Conservation (phyloP, 768 basidiomycete species). For the Daedaleopsis sinensis region DNA sequence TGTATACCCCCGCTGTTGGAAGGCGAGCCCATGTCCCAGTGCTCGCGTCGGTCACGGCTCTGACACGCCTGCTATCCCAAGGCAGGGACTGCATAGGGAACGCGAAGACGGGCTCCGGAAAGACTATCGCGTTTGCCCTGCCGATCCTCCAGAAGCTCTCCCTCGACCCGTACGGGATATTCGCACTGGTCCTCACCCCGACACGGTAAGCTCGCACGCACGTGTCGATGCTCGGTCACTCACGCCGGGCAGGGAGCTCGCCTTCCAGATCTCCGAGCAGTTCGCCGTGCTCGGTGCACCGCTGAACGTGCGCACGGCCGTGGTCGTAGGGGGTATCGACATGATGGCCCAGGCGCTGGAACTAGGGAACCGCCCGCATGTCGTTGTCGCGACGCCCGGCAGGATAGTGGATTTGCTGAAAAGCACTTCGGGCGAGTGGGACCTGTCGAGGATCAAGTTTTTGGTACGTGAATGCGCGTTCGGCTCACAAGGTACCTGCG, state of each 20-base stretch:
- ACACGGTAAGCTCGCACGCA: slow-evolving; percentile 67
- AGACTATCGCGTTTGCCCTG: slow-evolving; percentile 95
- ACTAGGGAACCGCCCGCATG: slow-evolving; percentile 82
- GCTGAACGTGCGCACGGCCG: slow-evolving; percentile 80
- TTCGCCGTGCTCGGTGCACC: slow-evolving; percentile 88
- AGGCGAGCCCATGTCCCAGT: slow-evolving; percentile 49
- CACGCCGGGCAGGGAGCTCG: slow-evolving; percentile 72
- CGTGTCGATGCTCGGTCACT: background rate
- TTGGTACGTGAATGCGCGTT: slow-evolving; percentile 52
- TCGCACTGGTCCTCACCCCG: slow-evolving; percentile 90
- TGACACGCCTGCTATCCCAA: slow-evolving; percentile 36
- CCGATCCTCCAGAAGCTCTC: slow-evolving; percentile 91
- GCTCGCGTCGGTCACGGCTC: background rate
- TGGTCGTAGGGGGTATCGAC: slow-evolving; percentile 98
- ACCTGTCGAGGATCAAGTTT: slow-evolving; percentile 81
- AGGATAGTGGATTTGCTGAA: slow-evolving; percentile 89
- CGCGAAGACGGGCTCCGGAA: slow-evolving; percentile 97
- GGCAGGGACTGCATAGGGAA: slow-evolving; percentile 97
- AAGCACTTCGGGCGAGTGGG: slow-evolving; percentile 80
- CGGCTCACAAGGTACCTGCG: no score
- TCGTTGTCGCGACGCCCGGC: slow-evolving; percentile 95
- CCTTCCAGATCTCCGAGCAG: slow-evolving; percentile 97
- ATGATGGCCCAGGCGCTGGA: slow-evolving; percentile 94
- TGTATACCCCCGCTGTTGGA: slow-evolving; percentile 87
- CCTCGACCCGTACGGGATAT: slow-evolving; percentile 92